phyloP scores from a whole-genome alignment of 345 rosid species.

The Euphorbia pulcherrima region DNA sequence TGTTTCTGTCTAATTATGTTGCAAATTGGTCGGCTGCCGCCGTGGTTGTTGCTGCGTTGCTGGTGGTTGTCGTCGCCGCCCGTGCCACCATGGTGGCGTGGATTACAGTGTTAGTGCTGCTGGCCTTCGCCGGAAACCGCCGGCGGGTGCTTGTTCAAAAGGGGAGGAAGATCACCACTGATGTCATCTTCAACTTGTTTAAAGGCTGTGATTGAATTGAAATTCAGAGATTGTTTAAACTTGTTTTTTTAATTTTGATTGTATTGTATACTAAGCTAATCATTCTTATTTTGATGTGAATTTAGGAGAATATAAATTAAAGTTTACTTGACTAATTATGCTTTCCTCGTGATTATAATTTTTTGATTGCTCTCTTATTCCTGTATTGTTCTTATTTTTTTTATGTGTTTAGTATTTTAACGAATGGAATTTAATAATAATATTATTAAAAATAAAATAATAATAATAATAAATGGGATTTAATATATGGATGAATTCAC shows the following conservation, averaged over 20 bases:
- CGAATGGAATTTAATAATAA: too few relatives aligned
- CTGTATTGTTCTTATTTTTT: too few relatives aligned
- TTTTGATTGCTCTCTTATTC: too few relatives aligned
- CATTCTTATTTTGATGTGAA: too few relatives aligned
- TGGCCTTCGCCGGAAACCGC: slow-evolving; percentile 45
- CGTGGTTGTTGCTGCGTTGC: slow-evolving; percentile 23
- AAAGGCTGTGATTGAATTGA: slow-evolving; percentile 9
- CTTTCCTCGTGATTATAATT: too few relatives aligned
- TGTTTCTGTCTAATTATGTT: slow-evolving; percentile 14
- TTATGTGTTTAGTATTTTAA: too few relatives aligned
- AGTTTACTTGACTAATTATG: too few relatives aligned
- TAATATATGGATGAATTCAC: too few relatives aligned
- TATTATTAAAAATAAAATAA: too few relatives aligned
- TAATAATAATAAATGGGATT: too few relatives aligned
- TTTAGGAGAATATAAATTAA: too few relatives aligned
- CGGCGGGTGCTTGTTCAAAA: slow-evolving; percentile 40
- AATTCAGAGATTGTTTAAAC: background rate
- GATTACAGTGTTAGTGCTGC: slow-evolving; percentile 49
- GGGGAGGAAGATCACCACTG: slow-evolving; percentile 44
- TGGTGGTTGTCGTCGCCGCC: slow-evolving; percentile 39
- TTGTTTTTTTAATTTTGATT: too few relatives aligned
- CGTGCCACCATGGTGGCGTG: slow-evolving; percentile 51
- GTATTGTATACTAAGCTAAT: background rate
- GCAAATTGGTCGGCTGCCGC: slow-evolving; percentile 18
- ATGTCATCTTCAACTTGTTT: slow-evolving; percentile 33